These are phyloP conservation scores for Phytophthora meadii DNA, from an alignment of 352 stramenopile species.

Conservation along the genomic window DNA sequence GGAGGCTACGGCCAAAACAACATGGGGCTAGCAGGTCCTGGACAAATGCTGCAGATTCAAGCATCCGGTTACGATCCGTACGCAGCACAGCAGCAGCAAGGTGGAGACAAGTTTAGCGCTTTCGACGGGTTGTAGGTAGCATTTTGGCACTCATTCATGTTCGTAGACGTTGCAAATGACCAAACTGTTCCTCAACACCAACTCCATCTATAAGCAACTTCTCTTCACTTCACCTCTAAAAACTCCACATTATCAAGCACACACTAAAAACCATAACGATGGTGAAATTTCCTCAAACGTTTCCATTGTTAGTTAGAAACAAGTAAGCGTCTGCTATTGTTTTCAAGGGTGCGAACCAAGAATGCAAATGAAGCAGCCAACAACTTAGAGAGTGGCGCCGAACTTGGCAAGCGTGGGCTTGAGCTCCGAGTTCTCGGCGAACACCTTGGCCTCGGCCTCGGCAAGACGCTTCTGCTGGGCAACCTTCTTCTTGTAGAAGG, in stretches of 20 bases:
- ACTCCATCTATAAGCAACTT: background rate
- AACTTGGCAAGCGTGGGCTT: constrained; percentile 87
- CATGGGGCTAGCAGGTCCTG: constrained; percentile 57
- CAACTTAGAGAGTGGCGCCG: constrained; percentile 77
- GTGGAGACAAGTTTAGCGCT: constrained; percentile 77
- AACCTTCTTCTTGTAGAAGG: constrained; percentile 98
- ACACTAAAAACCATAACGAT: background rate
- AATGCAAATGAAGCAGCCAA: constrained; percentile 28
- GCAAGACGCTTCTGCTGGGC: constrained; percentile 90
- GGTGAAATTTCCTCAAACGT: constrained; percentile 47
- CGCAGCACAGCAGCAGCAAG: constrained; percentile 59
- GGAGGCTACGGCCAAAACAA: constrained; percentile 48
- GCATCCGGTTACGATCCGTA: constrained; percentile 58
- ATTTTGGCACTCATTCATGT: constrained; percentile 35
- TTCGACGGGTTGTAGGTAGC: constrained; percentile 74
- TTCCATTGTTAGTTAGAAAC: constrained; percentile 46
- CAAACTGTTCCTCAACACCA: constrained; percentile 4
- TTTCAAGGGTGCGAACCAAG: constrained; percentile 37
- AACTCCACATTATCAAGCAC: no score
- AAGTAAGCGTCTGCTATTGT: constrained; percentile 35
- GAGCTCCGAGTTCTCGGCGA: constrained; percentile 82
- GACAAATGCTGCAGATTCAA: constrained; percentile 80
- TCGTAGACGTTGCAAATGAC: constrained; percentile 35
- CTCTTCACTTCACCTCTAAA: no score
- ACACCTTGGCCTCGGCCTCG: constrained; percentile 92